Evolutionary conservation across 169 alveolate species (phyloP), one percentile per base, ranked within the genome.

Genomic region (Haemoproteus tartakovskyi): DNA sequence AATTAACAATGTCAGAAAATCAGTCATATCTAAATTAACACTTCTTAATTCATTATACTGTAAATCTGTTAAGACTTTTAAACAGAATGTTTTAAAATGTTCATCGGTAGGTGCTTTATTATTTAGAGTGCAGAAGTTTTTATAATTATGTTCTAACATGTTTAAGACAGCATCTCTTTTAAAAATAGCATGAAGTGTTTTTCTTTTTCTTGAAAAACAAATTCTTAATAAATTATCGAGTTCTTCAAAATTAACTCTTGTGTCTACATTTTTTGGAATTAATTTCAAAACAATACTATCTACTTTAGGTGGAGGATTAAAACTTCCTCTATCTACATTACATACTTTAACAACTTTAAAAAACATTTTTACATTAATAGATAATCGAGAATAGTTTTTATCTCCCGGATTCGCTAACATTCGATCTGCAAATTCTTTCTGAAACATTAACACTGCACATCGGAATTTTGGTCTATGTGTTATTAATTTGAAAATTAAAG

Each of bases 251-350:
- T 95, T 97, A 29, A 95, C 90, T 85, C 90, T 62, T 18, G 67
- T 70, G 38, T 60, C 63, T 8, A 18, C 54, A 62, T 61, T 64
- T 36, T 95, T 89, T 2, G 99, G 99, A 48, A 94, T 97, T 57
- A 98, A 94, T 79, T 98, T 95, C 22, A 98, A 98, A 19, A 98
- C 97, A 89, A 98, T 94, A 54, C 98, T 93, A 86, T 98, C 99
- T 0, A 98, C 99, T 89, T 98, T 96, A 24, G 99, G 99, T 38
- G 99, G 99, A 9, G 99, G 99, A 61, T 94, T 96, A 88, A 98
- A 98, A 79, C 96, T 94, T 50, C 98, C 97, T 85, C 96, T 92
- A 16, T 56, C 59, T 3, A 98, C 99, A 84, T 97, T 97, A 85
- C 97, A 94, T 24, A 94, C 94, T 21, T 96, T 86, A 9, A 90